Evolutionary conservation across 1,284 basidiomycete species (phyloP).

Genomic region (Apiotrichum gamsii): DNA sequence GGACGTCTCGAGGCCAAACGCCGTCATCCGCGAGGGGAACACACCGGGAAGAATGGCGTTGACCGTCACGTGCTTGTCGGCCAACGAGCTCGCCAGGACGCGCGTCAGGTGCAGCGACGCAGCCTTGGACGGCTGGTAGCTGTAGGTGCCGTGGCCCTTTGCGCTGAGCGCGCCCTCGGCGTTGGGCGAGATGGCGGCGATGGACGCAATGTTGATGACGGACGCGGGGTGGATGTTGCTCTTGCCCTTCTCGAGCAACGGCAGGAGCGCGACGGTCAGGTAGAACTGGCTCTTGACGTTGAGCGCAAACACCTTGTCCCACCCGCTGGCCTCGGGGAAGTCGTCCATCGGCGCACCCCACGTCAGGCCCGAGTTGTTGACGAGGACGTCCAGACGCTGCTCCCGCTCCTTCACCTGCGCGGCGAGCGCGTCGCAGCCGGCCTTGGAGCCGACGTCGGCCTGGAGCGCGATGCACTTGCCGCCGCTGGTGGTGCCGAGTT

Average conservation of each 20-base stretch:
- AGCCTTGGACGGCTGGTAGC: slow-evolving; percentile 18
- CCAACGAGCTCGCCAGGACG: slow-evolving; percentile 22
- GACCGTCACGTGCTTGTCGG: slow-evolving; percentile 32
- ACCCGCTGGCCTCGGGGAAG: slow-evolving; percentile 18
- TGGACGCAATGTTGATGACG: slow-evolving; percentile 33
- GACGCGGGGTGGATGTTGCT: slow-evolving; percentile 13
- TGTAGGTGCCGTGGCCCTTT: slow-evolving; percentile 23
- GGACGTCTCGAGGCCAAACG: slow-evolving; percentile 19
- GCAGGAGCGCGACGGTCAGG: slow-evolving; percentile 26
- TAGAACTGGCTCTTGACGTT: slow-evolving; percentile 24
- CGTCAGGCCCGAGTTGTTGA: slow-evolving; percentile 38
- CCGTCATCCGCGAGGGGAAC: slow-evolving; percentile 37
- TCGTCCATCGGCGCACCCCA: slow-evolving; percentile 19
- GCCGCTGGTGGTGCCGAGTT: slow-evolving; percentile 10
- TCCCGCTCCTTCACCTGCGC: slow-evolving; percentile 14
- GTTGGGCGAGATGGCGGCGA: slow-evolving; percentile 20
- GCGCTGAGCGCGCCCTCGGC: slow-evolving; percentile 19
- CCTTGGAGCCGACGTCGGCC: slow-evolving; percentile 27
- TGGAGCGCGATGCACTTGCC: slow-evolving; percentile 17
- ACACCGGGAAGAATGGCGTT: slow-evolving; percentile 35
- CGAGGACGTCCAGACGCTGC: slow-evolving; percentile 34
- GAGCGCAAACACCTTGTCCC: slow-evolving; percentile 22
- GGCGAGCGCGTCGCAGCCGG: slow-evolving; percentile 18
- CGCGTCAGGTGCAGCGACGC: slow-evolving; percentile 23
- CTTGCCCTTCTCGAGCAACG: slow-evolving; percentile 20